Evolutionary conservation across 768 basidiomycete genomes (phyloP).

Genomic region (Phanerodontia chrysosporium): DNA sequence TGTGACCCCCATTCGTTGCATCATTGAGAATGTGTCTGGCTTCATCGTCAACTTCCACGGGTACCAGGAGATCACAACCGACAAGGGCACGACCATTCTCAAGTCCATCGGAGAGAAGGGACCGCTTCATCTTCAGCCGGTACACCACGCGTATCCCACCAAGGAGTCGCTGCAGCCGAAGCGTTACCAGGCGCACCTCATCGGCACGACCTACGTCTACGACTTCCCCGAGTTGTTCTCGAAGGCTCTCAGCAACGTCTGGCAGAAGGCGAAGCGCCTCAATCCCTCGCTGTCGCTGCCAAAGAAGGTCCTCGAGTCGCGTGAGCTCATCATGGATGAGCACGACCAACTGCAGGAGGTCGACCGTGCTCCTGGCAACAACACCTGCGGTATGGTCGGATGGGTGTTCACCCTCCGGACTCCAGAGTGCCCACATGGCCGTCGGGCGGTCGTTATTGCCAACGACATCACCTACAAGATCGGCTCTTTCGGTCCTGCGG

Average conservation of each 20-base stretch:
- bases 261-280: conserved; percentile 65
- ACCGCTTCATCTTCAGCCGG: conserved; percentile 92
- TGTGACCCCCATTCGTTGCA: conserved; percentile 91
- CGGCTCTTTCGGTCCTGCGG: conserved; percentile 92
- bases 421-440: conserved; percentile 88
- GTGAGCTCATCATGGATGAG: conserved; percentile 93
- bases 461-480: conserved; percentile 99
- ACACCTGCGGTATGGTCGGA: conserved; percentile 94
- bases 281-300: conserved; percentile 71
- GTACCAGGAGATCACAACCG: conserved; percentile 96
- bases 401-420: conserved; percentile 94
- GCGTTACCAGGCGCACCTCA: conserved; percentile 96
- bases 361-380: conserved; percentile 88
- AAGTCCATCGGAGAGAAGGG: conserved; percentile 99
- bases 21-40: conserved; percentile 98
- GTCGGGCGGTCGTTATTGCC: conserved; percentile 84
- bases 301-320: conserved; percentile 73
- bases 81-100: conserved; percentile 91
- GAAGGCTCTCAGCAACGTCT: conserved; percentile 91
- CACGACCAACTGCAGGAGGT: conserved; percentile 88
- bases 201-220: conserved; percentile 98
- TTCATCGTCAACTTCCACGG: conserved; percentile 98
- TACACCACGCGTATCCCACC: conserved; percentile 89
- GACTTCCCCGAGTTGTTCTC: conserved; percentile 99
- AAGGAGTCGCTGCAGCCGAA: conserved; percentile 98